phyloP scores from a whole-genome alignment of 2,329 filamentous ascomycete species.

The Exophiala xenobiotica region DNA sequence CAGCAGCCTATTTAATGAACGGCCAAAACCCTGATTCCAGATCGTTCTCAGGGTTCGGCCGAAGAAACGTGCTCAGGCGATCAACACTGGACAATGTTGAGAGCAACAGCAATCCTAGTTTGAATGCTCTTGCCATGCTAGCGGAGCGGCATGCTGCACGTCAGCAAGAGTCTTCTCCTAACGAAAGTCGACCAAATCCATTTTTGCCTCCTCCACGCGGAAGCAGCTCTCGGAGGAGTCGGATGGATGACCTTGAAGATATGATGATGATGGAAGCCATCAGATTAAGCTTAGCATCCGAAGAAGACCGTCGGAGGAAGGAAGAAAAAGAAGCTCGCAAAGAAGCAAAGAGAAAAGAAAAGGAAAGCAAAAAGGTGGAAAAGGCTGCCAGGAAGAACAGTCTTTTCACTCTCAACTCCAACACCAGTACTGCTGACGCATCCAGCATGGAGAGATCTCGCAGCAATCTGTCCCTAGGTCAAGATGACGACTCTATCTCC shows the following conservation, averaged over 20 bases:
- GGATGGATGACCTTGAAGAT: conserved; percentile 87
- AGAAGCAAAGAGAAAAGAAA: conserved; percentile 79
- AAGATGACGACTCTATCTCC: conserved; percentile 38
- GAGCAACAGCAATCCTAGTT: conserved; percentile 36
- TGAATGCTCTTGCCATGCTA: conserved; percentile 49
- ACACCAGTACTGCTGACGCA: conserved; percentile 62
- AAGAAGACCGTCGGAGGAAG: conserved; percentile 87
- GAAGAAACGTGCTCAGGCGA: conserved; percentile 52
- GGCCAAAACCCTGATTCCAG: conserved; percentile 44
- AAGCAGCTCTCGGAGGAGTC: conserved; percentile 56
- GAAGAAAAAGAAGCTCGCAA: conserved; percentile 78
- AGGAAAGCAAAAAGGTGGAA: conserved; percentile 74
- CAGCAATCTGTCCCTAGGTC: conserved; percentile 40
- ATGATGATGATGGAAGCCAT: conserved; percentile 99
- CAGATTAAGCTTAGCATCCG: conserved; percentile 80
- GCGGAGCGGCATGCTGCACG: conserved; percentile 43
- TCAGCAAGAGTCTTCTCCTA: conserved; percentile 37
- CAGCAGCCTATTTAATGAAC: conserved; percentile 82
- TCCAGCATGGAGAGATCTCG: conserved; percentile 37
- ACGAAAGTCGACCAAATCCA: conserved; percentile 36
- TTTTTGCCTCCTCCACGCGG: conserved; percentile 44
- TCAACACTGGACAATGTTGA: conserved; percentile 39
- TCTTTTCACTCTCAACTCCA: conserved; percentile 49
- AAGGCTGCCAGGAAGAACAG: conserved; percentile 66
- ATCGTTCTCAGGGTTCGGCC: conserved; percentile 58